Percentiles rank a stretch among this genome's conserved stretches.
Conservation (phyloP, 1,284 basidiomycete genomes). For the Mycena citricolor region DNA sequence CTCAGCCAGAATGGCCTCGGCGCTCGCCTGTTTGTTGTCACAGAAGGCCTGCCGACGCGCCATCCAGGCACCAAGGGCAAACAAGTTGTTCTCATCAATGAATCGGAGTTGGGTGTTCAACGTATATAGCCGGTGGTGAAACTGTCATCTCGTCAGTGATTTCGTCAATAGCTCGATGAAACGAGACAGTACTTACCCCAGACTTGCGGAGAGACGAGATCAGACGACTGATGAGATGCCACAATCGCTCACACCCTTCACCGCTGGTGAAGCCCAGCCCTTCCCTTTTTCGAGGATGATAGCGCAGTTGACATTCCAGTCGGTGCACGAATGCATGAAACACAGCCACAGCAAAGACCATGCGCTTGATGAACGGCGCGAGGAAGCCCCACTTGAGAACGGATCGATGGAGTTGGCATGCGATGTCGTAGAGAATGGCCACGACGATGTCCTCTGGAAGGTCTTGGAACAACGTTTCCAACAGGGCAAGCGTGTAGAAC, state of each 20-base stretch:
- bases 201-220: slow-evolving; percentile 24
- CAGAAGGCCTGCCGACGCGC: not conserved
- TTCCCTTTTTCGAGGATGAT: slow-evolving; percentile 23
- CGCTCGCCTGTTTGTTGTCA: not conserved
- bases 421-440: slow-evolving; percentile 28
- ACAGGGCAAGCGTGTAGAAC: slow-evolving; percentile 22
- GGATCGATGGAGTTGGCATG: slow-evolving; percentile 23
- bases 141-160: not conserved
- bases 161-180: not conserved
- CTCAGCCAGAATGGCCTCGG: not conserved
- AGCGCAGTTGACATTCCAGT: slow-evolving; percentile 29
- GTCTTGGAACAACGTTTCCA: slow-evolving; percentile 20
- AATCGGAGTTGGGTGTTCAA: slow-evolving; percentile 8
- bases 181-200: slow-evolving; percentile 12
- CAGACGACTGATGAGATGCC: slow-evolving; percentile 24
- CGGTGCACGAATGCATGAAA: slow-evolving; percentile 33
- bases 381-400: slow-evolving; percentile 25
- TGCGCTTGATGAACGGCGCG: slow-evolving; percentile 7
- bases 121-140: slow-evolving; percentile 8
- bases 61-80: slow-evolving; percentile 2
- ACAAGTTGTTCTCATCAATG: slow-evolving; percentile 1
- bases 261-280: slow-evolving; percentile 29
- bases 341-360: slow-evolving; percentile 27
- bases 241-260: slow-evolving; percentile 31
- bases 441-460: slow-evolving; percentile 18